phyloP scores from a whole-genome alignment of 169 alveolate species.

The Cryptosporidium muris region DNA sequence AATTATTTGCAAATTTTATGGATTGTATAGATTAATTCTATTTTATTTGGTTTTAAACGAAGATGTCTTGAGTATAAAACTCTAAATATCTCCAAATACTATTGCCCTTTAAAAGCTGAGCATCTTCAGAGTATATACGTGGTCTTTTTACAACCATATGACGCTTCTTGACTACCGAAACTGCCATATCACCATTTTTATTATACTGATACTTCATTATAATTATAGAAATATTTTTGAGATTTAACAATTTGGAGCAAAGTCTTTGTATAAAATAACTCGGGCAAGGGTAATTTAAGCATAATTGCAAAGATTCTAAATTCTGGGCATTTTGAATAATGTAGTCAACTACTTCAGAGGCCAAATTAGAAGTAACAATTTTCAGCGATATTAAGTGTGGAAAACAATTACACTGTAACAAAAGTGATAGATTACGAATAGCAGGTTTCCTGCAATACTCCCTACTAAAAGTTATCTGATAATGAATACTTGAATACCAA shows the following conservation, averaged over 20 bases:
- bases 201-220: not conserved
- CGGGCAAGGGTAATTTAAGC: not conserved
- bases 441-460: too few species aligned
- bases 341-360: not conserved
- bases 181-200: not conserved
- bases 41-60: not conserved
- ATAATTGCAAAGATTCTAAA: not conserved
- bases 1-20: not conserved
- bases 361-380: too few species aligned
- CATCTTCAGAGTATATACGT: not conserved
- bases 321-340: not conserved
- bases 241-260: not conserved
- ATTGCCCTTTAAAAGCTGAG: not conserved
- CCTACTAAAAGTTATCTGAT: not conserved
- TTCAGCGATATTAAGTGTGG: too few species aligned
- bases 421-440: too few species aligned
- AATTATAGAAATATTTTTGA: not conserved
- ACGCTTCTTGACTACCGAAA: not conserved
- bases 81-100: constrained; percentile 3
- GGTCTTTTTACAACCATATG: not conserved
- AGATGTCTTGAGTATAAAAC: constrained; percentile 21
- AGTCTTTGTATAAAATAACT: not conserved
- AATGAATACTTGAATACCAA: not conserved
- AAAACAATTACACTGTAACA: too few species aligned
- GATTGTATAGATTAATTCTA: not conserved